Conservation (phyloP, 2,329 filamentous ascomycete species). For the Zymoseptoria tritici region DNA sequence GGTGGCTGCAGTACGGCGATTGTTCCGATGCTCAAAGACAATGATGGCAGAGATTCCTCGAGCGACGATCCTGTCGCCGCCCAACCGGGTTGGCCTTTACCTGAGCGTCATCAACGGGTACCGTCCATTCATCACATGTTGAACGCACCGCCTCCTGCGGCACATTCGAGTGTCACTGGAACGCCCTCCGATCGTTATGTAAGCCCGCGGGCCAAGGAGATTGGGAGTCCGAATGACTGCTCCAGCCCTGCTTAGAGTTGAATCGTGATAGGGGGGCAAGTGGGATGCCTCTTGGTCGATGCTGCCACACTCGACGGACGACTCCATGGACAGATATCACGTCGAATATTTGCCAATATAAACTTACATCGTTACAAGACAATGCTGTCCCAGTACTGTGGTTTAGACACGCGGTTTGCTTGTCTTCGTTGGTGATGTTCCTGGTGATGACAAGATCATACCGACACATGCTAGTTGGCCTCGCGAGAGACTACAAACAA, state of each 20-base stretch:
- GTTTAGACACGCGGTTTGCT: background rate
- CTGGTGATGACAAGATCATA: no score
- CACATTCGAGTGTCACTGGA: background rate
- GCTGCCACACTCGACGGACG: background rate
- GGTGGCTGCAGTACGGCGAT: background rate
- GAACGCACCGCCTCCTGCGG: background rate
- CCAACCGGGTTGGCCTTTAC: background rate
- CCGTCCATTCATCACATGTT: background rate
- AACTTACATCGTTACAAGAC: background rate
- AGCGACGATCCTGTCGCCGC: background rate
- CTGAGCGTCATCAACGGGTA: background rate
- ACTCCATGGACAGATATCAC: background rate
- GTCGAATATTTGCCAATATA: background rate
- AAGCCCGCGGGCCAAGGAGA: slow-evolving; percentile 34
- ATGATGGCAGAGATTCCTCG: background rate
- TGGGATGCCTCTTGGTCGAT: background rate
- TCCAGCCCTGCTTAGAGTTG: slow-evolving; percentile 49
- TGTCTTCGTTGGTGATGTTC: no score
- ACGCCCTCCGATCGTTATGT: background rate
- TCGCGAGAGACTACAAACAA: no score
- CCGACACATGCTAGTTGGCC: no score
- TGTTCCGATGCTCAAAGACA: background rate
- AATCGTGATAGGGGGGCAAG: background rate
- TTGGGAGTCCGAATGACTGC: slow-evolving; percentile 54
- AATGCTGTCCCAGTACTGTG: background rate